These are phyloP conservation scores for Aciculoconidium aculeatum DNA, from an alignment of 805 yeast species.

Conservation along the genomic window DNA sequence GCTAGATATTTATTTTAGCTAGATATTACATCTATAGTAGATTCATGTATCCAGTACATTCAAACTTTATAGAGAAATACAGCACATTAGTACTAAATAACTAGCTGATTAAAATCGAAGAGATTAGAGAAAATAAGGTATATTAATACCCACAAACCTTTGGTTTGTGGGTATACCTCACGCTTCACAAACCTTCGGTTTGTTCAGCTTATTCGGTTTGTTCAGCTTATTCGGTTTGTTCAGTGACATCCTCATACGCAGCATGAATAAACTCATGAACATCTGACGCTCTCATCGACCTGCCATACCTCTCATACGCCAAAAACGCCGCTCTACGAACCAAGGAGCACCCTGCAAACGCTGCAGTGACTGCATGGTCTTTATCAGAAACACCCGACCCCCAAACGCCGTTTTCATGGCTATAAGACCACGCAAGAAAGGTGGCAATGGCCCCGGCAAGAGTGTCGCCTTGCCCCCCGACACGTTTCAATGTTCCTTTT, in stretches of 20 bases:
- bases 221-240: too few relatives aligned
- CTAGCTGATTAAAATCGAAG: too few relatives aligned
- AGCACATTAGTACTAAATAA: too few relatives aligned
- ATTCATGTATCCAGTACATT: too few relatives aligned
- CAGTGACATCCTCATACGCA: slow-evolving; percentile 53
- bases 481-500: slow-evolving; percentile 70
- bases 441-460: slow-evolving; percentile 83
- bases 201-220: too few relatives aligned
- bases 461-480: slow-evolving; percentile 97
- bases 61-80: too few relatives aligned
- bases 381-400: slow-evolving; percentile 1
- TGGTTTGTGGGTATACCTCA: too few relatives aligned
- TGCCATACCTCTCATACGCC: slow-evolving; percentile 61
- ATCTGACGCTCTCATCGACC: slow-evolving; percentile 85
- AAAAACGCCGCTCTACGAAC: slow-evolving; percentile 59
- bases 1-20: too few relatives aligned
- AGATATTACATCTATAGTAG: too few relatives aligned
- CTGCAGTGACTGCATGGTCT: slow-evolving; percentile 44
- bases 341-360: slow-evolving; percentile 64
- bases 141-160: too few relatives aligned
- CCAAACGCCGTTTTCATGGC: slow-evolving; percentile 60
- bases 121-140: too few relatives aligned
- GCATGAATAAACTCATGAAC: slow-evolving; percentile 62
- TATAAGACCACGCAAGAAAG: slow-evolving; percentile 70
- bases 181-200: too few relatives aligned